Base-by-base conservation (phyloP, 257 asterid genomes). In the Scutellaria barbata region DNA sequence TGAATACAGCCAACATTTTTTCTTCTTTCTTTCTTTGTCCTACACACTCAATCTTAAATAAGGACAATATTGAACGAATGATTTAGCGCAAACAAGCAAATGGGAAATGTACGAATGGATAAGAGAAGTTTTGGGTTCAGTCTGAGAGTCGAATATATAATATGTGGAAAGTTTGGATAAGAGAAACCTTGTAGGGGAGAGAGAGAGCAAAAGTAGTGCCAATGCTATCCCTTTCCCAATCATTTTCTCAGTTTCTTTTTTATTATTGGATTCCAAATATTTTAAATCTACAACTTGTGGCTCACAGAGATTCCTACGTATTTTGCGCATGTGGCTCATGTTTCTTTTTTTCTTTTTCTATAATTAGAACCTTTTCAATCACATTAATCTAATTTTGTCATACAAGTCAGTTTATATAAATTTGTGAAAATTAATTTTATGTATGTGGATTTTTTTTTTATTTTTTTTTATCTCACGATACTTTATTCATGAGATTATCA, bases 1-100 rank as follows among this genome's bases (percentile, higher is more conserved):
- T 87, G 90, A 95, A 95, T 42, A 88, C 71, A 35, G 81, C 89
- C 90, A 95, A 79, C 99, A 95, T 93, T n/a, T 33, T 61, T 6
- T 10, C 10, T 20, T 6, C 39, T 50, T 8, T 22, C 16, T 17
- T 51, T 10, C 13, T 22, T 10, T 13, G 10, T 54, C 35, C n/a
- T 33, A 14, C 46, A 7, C 9, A 60, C 22, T 67, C 64, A 51
- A 14, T 30, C 3, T 39, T 33, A 60, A 40, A 62, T 51, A 66
- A 18, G 56, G 62, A 66, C 10, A 62, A 56, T 67, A 39, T 13
- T 4, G 4, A 64, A 60, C 8, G 33, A 35, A 37, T 14, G 39
- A 51, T 71, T 18, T 18, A 10, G 39, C 8, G 17, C 30, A 63
- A 8, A 45, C 16, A 57, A 37, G 51, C 43, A 52, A 33, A 20